These are phyloP conservation scores for Monosporascus sp. DNA, from an alignment of 2,329 filamentous ascomycete genomes.

Conservation along the genomic window DNA sequence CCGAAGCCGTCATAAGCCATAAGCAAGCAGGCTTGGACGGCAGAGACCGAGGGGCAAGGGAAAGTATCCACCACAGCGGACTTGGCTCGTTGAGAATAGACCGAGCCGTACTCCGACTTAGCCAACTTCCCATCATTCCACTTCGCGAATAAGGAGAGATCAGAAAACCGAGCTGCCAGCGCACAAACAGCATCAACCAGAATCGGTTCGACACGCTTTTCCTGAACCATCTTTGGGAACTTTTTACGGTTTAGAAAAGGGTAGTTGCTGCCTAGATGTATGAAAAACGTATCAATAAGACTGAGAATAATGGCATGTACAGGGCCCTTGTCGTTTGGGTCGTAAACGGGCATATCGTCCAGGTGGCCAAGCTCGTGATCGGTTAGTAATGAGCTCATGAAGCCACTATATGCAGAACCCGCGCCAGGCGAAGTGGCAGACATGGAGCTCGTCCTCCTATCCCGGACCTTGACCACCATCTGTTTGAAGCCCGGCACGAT, in stretches of 20 bases:
- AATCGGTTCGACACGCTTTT: constrained; percentile 78
- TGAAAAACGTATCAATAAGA: constrained; percentile 76
- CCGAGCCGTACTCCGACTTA: constrained; percentile 65
- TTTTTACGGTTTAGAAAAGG: constrained; percentile 71
- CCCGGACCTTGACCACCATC: constrained; percentile 76
- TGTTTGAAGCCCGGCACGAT: constrained; percentile 91
- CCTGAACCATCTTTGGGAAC: constrained; percentile 70
- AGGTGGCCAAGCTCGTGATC: constrained; percentile 38
- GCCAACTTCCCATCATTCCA: constrained; percentile 43
- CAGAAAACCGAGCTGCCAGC: constrained; percentile 74
- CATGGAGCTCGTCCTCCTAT: constrained; percentile 58
- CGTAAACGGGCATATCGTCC: constrained; percentile 67
- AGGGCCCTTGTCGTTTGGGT: constrained; percentile 63
- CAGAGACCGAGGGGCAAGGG: constrained; percentile 74
- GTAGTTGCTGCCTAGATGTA: constrained; percentile 78
- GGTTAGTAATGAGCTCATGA: constrained; percentile 36
- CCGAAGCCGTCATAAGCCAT: constrained; percentile 89
- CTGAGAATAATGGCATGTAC: constrained; percentile 71
- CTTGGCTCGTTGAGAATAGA: constrained; percentile 78
- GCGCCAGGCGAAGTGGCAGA: constrained; percentile 48
- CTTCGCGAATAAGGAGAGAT: constrained; percentile 48
- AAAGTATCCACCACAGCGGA: constrained; percentile 79
- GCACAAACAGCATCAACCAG: constrained; percentile 83
- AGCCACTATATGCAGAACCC: constrained; percentile 23
- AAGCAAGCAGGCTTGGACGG: constrained; percentile 76